Evolutionary conservation across 2,329 filamentous ascomycete species (phyloP).

Genomic region (Orbilia ellipsospora): DNA sequence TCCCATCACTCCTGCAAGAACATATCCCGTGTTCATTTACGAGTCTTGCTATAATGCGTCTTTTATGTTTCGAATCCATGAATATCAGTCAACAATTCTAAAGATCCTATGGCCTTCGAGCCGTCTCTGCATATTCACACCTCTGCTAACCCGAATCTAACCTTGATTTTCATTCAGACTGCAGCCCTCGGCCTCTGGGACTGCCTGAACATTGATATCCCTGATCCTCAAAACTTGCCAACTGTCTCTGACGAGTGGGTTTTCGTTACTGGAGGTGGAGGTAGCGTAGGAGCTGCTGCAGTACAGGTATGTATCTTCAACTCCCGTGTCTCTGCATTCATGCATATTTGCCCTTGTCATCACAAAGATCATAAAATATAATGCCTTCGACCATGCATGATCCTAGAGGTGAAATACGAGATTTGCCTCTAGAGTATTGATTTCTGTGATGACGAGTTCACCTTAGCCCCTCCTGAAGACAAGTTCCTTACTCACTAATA

Average conservation of each 20-base stretch:
- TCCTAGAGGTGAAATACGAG: too few relatives aligned
- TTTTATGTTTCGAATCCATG: neutral
- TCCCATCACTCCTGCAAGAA: constrained; percentile 5
- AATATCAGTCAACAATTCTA: neutral
- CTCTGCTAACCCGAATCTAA: constrained; percentile 8
- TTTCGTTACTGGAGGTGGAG: constrained; percentile 41
- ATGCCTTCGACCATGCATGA: neutral
- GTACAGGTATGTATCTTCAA: constrained; percentile 37
- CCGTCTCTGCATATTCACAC: constrained; percentile 25
- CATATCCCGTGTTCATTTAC: neutral
- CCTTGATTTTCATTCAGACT: constrained; percentile 23
- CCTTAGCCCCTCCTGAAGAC: too few relatives aligned
- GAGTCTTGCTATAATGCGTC: neutral
- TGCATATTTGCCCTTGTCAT: too few relatives aligned
- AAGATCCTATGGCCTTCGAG: constrained; percentile 33
- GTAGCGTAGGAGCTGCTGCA: constrained; percentile 47
- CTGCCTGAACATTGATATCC: constrained; percentile 37
- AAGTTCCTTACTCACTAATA: too few relatives aligned
- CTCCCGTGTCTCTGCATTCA: neutral
- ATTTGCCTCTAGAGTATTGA: too few relatives aligned
- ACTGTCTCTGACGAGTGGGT: constrained; percentile 51
- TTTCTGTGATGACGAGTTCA: neutral
- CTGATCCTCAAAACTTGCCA: constrained; percentile 45
- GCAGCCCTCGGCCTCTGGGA: constrained; percentile 43
- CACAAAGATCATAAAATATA: neutral